Evolutionary conservation across 371 early-diverging fungal genomes (phyloP).

Genomic region (Mortierella sp.): DNA sequence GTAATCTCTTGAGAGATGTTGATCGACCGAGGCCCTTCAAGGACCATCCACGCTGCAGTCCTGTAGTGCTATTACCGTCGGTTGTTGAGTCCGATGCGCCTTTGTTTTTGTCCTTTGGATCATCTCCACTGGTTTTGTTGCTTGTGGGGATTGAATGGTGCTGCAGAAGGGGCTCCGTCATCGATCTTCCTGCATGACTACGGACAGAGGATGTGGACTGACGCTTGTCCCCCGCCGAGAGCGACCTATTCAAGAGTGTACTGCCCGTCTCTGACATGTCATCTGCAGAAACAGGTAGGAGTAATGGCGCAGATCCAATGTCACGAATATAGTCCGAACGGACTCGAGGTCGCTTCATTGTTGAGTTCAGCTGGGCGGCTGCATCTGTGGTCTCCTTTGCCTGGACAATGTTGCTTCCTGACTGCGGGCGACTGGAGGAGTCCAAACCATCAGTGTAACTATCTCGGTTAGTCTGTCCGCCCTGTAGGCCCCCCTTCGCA

Average conservation of each 20-base stretch:
- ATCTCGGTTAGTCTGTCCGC: too few relatives aligned
- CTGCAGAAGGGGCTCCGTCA: too few relatives aligned
- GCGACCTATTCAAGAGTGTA: background rate
- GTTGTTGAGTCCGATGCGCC: background rate
- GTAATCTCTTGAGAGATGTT: slow-evolving; percentile 22
- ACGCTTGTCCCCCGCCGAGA: background rate
- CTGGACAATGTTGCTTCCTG: too few relatives aligned
- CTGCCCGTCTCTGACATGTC: background rate
- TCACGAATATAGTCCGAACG: slow-evolving; percentile 39
- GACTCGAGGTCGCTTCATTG: slow-evolving; percentile 10
- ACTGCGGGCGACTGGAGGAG: too few relatives aligned
- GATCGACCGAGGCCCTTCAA: slow-evolving; percentile 23
- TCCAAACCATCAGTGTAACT: too few relatives aligned
- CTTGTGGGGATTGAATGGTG: too few relatives aligned
- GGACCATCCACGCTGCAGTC: slow-evolving; percentile 48
- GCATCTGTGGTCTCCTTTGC: too few relatives aligned
- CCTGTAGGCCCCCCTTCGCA: background rate
- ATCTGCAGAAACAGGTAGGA: background rate
- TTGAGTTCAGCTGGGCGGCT: background rate
- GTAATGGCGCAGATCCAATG: slow-evolving; percentile 30
- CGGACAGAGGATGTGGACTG: slow-evolving; percentile 1
- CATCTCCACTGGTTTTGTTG: too few relatives aligned
- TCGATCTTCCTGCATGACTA: background rate
- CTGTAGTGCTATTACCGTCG: background rate
- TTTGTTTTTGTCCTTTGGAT: background rate